A percentile compares a stretch with the other conserved stretches of the same genome.
These are phyloP conservation scores for Phytophthora ramorum DNA, from an alignment of 352 stramenopile species.

Conservation along the genomic window DNA sequence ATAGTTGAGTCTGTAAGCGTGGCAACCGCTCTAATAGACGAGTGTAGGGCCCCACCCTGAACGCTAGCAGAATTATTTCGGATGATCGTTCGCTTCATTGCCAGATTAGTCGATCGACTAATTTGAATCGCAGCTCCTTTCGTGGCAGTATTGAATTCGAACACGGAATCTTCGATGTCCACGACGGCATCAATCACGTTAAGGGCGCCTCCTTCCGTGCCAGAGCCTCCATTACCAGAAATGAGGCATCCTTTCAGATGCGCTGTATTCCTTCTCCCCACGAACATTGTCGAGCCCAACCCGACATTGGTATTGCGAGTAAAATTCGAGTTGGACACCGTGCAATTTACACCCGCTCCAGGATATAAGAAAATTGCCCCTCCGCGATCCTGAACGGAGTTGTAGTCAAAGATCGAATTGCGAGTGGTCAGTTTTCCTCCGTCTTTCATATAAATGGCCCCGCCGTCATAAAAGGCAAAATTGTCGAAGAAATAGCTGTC, in stretches of 20 bases:
- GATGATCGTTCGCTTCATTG: constrained; percentile 31
- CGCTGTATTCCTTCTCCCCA: constrained; percentile 61
- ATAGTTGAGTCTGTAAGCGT: constrained; percentile 40
- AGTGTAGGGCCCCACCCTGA: constrained; percentile 56
- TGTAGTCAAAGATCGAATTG: constrained; percentile 33
- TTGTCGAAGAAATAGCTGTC: constrained; percentile 46
- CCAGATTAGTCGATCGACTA: constrained; percentile 43
- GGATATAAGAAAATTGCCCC: constrained; percentile 55
- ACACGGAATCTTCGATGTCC: constrained; percentile 34
- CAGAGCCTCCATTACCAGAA: constrained; percentile 39
- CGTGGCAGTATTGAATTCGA: constrained; percentile 50
- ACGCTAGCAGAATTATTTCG: constrained; percentile 46
- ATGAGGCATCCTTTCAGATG: constrained; percentile 30
- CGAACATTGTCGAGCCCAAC: constrained; percentile 54
- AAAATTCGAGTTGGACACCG: constrained; percentile 42
- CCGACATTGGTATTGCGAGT: constrained; percentile 56
- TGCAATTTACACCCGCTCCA: constrained; percentile 33
- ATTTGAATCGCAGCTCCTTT: constrained; percentile 62
- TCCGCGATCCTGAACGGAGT: constrained; percentile 53
- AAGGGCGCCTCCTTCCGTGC: constrained; percentile 54
- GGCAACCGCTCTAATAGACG: constrained; percentile 50
- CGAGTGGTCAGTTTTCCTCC: constrained; percentile 30
- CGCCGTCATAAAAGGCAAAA: constrained; percentile 68
- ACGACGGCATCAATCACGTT: constrained; percentile 54
- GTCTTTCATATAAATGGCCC: constrained; percentile 57